These are phyloP conservation scores for Ceratorhiza oryzae-sativae DNA, from an alignment of 1,284 basidiomycete species.

Conservation along the genomic window DNA sequence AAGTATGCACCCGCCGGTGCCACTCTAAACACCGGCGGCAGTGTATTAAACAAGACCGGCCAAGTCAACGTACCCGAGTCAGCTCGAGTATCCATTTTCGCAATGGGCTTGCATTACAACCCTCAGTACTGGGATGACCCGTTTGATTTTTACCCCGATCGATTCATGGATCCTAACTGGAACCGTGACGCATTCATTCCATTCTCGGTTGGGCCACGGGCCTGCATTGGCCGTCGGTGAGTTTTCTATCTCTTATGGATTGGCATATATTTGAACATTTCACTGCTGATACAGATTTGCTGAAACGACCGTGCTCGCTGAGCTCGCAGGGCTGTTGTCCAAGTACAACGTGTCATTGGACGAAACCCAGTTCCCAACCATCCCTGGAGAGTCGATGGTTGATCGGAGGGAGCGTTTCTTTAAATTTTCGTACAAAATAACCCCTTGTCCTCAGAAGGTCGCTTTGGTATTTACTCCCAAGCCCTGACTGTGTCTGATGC, in stretches of 20 bases:
- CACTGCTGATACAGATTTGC: slow-evolving; percentile 18
- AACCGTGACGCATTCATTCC: slow-evolving; percentile 61
- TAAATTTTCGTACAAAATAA: not conserved
- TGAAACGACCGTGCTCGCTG: slow-evolving; percentile 15
- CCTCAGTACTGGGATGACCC: slow-evolving; percentile 63
- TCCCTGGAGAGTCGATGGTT: not conserved
- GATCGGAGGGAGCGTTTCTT: not conserved
- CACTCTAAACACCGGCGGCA: slow-evolving; percentile 48
- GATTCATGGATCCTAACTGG: slow-evolving; percentile 58
- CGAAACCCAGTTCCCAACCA: not conserved
- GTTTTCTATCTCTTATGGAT: not conserved
- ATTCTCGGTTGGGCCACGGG: slow-evolving; percentile 57
- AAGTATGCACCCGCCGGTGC: slow-evolving; percentile 61
- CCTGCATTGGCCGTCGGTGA: slow-evolving; percentile 19
- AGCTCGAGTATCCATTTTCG: slow-evolving; percentile 53
- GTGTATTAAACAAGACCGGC: slow-evolving; percentile 52
- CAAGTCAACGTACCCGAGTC: slow-evolving; percentile 54
- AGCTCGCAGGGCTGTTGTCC: slow-evolving; percentile 1
- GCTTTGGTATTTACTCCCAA: slow-evolving; percentile 14
- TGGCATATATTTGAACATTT: not conserved
- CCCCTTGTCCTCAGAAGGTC: not conserved
- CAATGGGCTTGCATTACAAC: slow-evolving; percentile 58
- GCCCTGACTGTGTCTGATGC: not conserved
- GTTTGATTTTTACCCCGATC: slow-evolving; percentile 57
- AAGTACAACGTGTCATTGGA: slow-evolving; percentile 17